A percentile compares a stretch with the other conserved stretches of the same genome.
Conservation (phyloP, 2,329 filamentous ascomycete genomes). For the Hypoxylon sp. region DNA sequence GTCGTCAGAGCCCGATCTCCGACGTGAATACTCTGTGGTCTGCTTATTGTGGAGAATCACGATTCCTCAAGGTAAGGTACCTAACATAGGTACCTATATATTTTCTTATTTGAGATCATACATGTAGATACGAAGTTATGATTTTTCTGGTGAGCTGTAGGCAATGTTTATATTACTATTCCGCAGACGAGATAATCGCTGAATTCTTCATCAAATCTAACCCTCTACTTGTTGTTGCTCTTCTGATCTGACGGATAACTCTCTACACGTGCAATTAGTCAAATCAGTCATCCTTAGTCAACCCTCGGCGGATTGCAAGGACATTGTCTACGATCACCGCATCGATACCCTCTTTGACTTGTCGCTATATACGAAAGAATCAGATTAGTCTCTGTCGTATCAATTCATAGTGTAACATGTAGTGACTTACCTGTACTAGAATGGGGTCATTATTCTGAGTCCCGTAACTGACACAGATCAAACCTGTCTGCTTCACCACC, state of each 20-base stretch:
- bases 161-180: conserved; percentile 8
- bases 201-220: not conserved
- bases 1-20: conserved; percentile 27
- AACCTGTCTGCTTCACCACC: conserved; percentile 92
- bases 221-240: not conserved
- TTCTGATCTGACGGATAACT: not conserved
- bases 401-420: not conserved
- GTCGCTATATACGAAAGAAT: conserved; percentile 66
- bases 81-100: not conserved
- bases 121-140: too few species aligned
- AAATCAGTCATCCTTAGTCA: conserved; percentile 65
- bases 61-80: too few species aligned
- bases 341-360: conserved; percentile 96
- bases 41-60: conserved; percentile 1
- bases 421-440: conserved; percentile 80
- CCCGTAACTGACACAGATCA: conserved; percentile 98
- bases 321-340: conserved; percentile 98
- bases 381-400: conserved; percentile 19
- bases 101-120: not conserved
- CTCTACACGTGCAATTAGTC: not conserved
- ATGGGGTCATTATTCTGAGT: conserved; percentile 86
- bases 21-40: not conserved
- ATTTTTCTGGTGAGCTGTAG: not conserved
- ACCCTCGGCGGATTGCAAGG: conserved; percentile 88
- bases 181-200: not conserved